Evolutionary conservation across 352 stramenopile species (phyloP).

Genomic region (Albugo candida): DNA sequence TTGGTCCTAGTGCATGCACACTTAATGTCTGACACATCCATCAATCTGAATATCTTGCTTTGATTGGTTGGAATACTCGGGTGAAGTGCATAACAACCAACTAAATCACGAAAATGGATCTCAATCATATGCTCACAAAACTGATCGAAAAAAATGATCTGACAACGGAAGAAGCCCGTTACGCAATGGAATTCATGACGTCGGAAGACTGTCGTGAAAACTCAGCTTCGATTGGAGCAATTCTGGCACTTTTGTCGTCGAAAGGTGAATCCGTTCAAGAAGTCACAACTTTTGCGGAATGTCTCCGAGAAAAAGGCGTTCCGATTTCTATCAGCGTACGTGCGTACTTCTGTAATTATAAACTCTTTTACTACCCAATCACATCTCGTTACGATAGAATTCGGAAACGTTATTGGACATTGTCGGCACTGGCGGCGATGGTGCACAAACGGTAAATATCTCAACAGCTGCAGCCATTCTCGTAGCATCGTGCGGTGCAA

Average conservation of each 20-base stretch:
- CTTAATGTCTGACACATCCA: too few species aligned
- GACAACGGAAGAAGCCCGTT: constrained; percentile 36
- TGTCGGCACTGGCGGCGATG: constrained; percentile 96
- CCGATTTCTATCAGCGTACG: constrained; percentile 14
- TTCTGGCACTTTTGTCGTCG: constrained; percentile 86
- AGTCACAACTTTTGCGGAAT: constrained; percentile 89
- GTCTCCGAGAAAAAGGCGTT: constrained; percentile 89
- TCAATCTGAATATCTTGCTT: too few species aligned
- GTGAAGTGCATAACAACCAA: too few species aligned
- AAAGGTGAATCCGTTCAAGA: constrained; percentile 90
- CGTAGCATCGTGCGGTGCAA: constrained; percentile 82
- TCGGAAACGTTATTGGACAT: constrained; percentile 90
- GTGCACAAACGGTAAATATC: constrained; percentile 97
- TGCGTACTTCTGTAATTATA: neutral
- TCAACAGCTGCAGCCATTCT: constrained; percentile 90
- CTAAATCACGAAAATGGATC: constrained; percentile 17
- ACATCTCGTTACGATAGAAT: constrained; percentile 8
- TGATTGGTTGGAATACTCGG: too few species aligned
- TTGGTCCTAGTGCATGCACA: too few species aligned
- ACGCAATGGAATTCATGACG: constrained; percentile 53
- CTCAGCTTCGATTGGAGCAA: constrained; percentile 68
- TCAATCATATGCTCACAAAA: constrained; percentile 60
- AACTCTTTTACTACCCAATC: constrained; percentile 1
- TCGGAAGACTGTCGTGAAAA: constrained; percentile 35
- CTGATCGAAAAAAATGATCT: constrained; percentile 50